Evolutionary conservation across 2,329 filamentous ascomycete species (phyloP).

Genomic region (Aspergillus oerlinghausenensis): DNA sequence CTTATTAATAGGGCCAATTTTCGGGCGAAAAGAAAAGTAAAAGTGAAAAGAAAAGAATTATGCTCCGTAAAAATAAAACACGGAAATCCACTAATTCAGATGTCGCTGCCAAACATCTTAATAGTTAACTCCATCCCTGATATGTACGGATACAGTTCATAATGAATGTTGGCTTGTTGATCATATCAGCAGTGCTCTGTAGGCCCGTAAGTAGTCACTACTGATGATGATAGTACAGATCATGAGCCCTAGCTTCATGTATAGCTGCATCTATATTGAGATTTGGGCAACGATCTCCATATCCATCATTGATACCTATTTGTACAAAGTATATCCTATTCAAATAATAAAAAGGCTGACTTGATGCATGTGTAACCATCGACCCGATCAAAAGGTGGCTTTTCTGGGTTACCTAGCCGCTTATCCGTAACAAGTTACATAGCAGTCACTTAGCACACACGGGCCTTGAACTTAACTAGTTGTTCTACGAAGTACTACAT

Average conservation of each 20-base stretch:
- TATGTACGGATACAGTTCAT: too few species aligned
- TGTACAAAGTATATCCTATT: neutral
- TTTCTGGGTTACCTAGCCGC: constrained; percentile 9
- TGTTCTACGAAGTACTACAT: neutral
- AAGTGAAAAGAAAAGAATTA: too few species aligned
- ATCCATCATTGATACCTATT: neutral
- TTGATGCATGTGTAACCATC: neutral
- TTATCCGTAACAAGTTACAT: neutral
- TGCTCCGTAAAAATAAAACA: neutral
- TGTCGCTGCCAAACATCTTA: neutral
- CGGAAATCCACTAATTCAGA: neutral
- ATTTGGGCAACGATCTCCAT: neutral
- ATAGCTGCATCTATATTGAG: neutral
- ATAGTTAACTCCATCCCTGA: too few species aligned
- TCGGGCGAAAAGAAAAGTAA: neutral
- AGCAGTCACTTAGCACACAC: constrained; percentile 5
- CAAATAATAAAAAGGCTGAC: neutral
- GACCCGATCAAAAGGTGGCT: neutral
- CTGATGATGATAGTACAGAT: neutral
- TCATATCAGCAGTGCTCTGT: too few species aligned
- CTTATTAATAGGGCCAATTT: neutral
- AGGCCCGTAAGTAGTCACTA: too few species aligned
- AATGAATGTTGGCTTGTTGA: too few species aligned
- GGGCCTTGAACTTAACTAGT: constrained; percentile 7
- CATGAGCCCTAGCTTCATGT: neutral